These are phyloP conservation scores for Achaetomium macrosporum DNA, from an alignment of 2,329 filamentous ascomycete genomes.

Conservation along the genomic window DNA sequence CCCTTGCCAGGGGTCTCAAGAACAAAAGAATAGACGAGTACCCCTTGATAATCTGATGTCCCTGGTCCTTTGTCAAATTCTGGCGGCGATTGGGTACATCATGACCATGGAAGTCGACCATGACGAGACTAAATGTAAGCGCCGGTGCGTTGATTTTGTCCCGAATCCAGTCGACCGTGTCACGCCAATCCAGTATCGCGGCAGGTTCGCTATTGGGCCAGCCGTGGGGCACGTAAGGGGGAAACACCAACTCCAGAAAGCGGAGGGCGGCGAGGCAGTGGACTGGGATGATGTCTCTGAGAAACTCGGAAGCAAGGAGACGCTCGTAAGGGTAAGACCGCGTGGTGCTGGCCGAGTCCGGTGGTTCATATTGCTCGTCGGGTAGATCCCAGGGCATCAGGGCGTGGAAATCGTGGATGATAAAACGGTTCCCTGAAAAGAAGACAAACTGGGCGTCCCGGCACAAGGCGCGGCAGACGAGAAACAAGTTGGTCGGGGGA, in stretches of 20 bases:
- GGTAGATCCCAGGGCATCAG: too few species aligned
- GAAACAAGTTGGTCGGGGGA: too few species aligned
- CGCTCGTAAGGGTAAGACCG: conserved; percentile 2
- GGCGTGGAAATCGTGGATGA: background rate
- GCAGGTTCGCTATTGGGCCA: conserved; percentile 1
- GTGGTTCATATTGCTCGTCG: too few species aligned
- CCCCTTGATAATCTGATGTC: background rate
- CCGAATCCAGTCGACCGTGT: conserved; percentile 1
- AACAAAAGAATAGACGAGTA: background rate
- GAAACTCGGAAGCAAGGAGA: conserved; percentile 3
- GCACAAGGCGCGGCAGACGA: background rate
- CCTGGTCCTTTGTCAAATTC: background rate
- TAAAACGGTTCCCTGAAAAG: background rate
- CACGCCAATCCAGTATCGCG: conserved; percentile 3
- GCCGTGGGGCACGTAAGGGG: too few species aligned
- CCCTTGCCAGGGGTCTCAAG: background rate
- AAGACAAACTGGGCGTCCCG: conserved; percentile 4
- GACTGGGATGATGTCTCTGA: conserved; percentile 1
- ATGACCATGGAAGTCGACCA: background rate
- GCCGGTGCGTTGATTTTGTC: conserved; percentile 3
- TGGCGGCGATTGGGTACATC: background rate
- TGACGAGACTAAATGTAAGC: conserved; percentile 5
- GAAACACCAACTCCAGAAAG: conserved; percentile 10
- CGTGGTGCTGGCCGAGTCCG: background rate
- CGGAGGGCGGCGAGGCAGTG: conserved; percentile 9